Evolutionary conservation across 2,329 filamentous ascomycete genomes (phyloP), one percentile per base, ranked within the genome.

Genomic region (Phoma sp.): DNA sequence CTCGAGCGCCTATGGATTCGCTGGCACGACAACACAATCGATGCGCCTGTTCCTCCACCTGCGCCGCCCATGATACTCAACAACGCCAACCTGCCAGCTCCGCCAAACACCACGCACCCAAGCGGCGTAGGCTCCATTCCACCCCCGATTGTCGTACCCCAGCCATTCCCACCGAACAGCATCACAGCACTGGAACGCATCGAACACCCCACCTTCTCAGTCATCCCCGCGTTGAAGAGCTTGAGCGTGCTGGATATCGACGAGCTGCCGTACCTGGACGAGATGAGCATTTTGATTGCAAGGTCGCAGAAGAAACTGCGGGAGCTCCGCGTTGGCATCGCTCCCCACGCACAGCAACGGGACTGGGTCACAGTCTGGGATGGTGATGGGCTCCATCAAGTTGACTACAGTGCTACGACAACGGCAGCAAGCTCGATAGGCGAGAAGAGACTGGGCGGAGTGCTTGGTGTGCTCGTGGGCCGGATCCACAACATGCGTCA

Each of bases 161-260:
- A 67, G n/a, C 65, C 66, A 12, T 72, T 70, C 32, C 55, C 68
- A 8, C 50, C 67, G 9, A 66, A 57, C 27, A 64, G 62, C 38
- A 45, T 68, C 5, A 63, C 71, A 39, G 72, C 70, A 1, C 57
- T 81, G 72, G 68, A 82, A 62, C 81, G 84, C 48, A 87, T 92
- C 24, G 90, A 94, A 74, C 89, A 90, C 63, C 91, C 91, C 1
- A 92, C 89, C 1, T 90, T 95, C 65, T 94, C 89, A 39, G 85
- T 91, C 9, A 79, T 96, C 7, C 90, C 90, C 9, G 83, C 90
- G 0, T 75, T 95, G 47, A 89, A 87, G 72, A 91, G 88, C 62
- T 74, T 95, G 55, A 90, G 85, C 45, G 91, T 93, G 1, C 79
- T 95, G 37, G 89, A 95, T 64, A 89, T 95, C 56, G 91, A 95